phyloP scores from a whole-genome alignment of 2,329 filamentous ascomycete genomes.

The Microsporum ferrugineum region DNA sequence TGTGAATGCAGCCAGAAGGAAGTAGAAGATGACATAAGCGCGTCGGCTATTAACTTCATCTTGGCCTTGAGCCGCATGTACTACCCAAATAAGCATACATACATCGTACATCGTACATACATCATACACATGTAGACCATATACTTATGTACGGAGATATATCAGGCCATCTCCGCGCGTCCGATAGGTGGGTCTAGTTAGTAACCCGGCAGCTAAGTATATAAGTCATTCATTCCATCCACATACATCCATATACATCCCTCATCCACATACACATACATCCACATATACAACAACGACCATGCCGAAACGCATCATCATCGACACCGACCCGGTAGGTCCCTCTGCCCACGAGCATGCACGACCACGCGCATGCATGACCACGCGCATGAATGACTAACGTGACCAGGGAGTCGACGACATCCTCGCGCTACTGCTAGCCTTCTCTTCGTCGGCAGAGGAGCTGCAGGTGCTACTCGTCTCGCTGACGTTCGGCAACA shows the following conservation, averaged over 20 bases:
- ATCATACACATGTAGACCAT: neutral
- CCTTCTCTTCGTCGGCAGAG: conserved; percentile 66
- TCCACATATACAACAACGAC: neutral
- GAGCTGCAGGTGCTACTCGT: conserved; percentile 79
- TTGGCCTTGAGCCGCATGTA: neutral
- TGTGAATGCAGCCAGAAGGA: neutral
- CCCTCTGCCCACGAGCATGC: neutral
- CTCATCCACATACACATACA: too few species aligned
- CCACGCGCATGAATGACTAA: neutral
- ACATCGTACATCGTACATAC: neutral
- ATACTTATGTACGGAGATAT: too few species aligned
- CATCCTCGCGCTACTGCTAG: conserved; percentile 74
- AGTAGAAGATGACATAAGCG: neutral
- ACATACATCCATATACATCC: too few species aligned
- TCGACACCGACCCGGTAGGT: conserved; percentile 83
- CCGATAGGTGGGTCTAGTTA: too few species aligned
- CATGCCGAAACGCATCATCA: conserved; percentile 59
- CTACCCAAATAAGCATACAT: neutral
- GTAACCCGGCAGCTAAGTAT: too few species aligned
- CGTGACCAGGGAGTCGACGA: conserved; percentile 66
- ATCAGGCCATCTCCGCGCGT: too few species aligned
- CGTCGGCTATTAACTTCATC: neutral
- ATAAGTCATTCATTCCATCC: too few species aligned
- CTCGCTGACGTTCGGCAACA: conserved; percentile 88
- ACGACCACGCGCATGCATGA: neutral